phyloP scores from a whole-genome alignment of 768 basidiomycete genomes.

The Lactarius trivialis region DNA sequence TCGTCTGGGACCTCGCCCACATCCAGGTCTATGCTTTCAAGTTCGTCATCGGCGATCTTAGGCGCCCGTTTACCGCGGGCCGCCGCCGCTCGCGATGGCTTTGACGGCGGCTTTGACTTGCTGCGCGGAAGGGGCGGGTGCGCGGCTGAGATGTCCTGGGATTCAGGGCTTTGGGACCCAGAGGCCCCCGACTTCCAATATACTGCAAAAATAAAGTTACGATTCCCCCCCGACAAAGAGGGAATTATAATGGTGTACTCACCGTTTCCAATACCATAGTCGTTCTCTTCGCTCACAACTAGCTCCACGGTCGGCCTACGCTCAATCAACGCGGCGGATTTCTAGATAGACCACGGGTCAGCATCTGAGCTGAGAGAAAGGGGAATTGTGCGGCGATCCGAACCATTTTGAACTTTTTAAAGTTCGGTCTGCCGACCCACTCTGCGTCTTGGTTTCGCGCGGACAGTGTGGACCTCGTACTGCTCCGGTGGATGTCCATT shows the following conservation, averaged over 20 bases:
- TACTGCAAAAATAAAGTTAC: background rate
- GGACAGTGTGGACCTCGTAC: slow-evolving; percentile 3
- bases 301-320: slow-evolving; percentile 41
- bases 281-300: slow-evolving; percentile 44
- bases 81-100: background rate
- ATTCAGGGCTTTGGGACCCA: slow-evolving; percentile 43
- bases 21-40: background rate
- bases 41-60: background rate
- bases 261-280: slow-evolving; percentile 52
- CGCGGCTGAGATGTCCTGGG: slow-evolving; percentile 18
- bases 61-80: background rate
- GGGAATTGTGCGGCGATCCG: slow-evolving; percentile 9
- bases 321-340: slow-evolving; percentile 17
- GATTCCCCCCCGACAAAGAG: background rate
- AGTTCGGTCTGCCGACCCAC: slow-evolving; percentile 50
- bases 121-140: slow-evolving; percentile 5
- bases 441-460: slow-evolving; percentile 13
- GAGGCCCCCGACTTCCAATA: slow-evolving; percentile 1
- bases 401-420: slow-evolving; percentile 73
- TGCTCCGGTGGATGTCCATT: slow-evolving; percentile 38
- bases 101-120: slow-evolving; percentile 8
- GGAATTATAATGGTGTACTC: slow-evolving; percentile 15
- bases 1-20: background rate
- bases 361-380: no score
- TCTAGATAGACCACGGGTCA: slow-evolving; percentile 25